Base-by-base conservation (phyloP, 805 yeast species). In the Teunomyces atbi region DNA sequence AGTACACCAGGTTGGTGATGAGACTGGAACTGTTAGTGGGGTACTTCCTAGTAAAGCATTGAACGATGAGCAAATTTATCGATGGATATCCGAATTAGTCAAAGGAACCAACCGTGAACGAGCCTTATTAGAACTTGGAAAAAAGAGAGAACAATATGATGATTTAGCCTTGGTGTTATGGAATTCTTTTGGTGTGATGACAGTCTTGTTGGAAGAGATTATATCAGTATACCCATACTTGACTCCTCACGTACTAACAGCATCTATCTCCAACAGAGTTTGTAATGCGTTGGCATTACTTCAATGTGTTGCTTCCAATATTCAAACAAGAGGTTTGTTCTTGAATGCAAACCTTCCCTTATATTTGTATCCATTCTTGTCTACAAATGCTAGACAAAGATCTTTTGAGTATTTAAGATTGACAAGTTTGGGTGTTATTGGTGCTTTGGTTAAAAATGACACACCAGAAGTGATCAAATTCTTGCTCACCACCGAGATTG, bases 121-220 rank as follows among this genome's bases (percentile, higher is more conserved):
- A 59, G 98, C 99, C 2, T 73, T 92, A 45, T 70, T 91, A 54
- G 97, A 91, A 62, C 73, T 92, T 38, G 97, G 98, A 7, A 89
- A 94, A 62, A 91, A 91, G 60, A 77, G 99, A 51, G 99, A 92
- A 61, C 90, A 89, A 60, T 92, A 88, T 61, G 97, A 90, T 48
- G 98, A 92, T 62, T 75, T 92, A 48, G 98, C 98, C 0, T 66
- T 90, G 33, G 95, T 92, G 4, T 71, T 92, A 48, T 92, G 99
- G 99, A 84, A 92, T 58, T 88, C 97, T 3, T 91, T 86, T 66
- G 99, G 98, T 26, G 97, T 92, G 10, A 90, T 94, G 95, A 84
- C 98, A 2, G 85, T 90, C 16, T 70, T 92, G 32, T 67, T 92
- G 48, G 95, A 89, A 62, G 99, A 92, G 62, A 90, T 92, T 45